Evolutionary conservation across 2,329 filamentous ascomycete genomes (phyloP), one percentile per base, ranked within the genome.

Genomic region (Ophiobolus disseminans): DNA sequence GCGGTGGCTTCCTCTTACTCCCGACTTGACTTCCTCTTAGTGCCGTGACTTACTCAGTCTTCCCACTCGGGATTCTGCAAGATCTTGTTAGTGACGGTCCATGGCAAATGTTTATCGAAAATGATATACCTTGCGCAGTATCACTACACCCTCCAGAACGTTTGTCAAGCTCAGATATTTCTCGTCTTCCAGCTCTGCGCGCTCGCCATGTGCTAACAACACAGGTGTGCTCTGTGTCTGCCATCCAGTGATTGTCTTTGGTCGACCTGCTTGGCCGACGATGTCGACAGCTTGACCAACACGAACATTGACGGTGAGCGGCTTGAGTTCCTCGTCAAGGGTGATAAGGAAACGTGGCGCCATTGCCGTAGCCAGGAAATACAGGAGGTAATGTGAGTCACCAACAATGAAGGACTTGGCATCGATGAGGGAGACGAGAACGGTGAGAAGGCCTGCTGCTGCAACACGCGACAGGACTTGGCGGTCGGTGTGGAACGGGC

Each of bases 181-280:
- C 78, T 99, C 94, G 67, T 99, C 94, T 75, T 99, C 94, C 40
- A 99, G 80, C 80, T 99, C 94, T 8, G 94, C 94, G 65, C 95
- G 84, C 80, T 99, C 94, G 22, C 95, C 94, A 69, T 96, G 88
- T n/a, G 90, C 88, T 64, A 99, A 79, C 50, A 99, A 80, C 37
- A 99, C 94, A 0, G 94, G 94, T n/a, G 94, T 99, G 78, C 90
- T 97, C 80, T 99, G 94, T 59, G 94, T 99, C 77, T 99, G 94
- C 94, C 94, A 99, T 43, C 94, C 94, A 8, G 94, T 99, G 66
- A 99, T 99, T 2, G 94, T 99, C 87, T 99, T 97, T 61, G 94
- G 94, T 55, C 93, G 85, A 72, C 94, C 94, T 10, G 95, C 94
- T 75, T 97, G 94, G 41, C 94, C 95, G 31, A 99, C 94, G 32